Evolutionary conservation across 2,329 filamentous ascomycete species (phyloP), one percentile per base, ranked within the genome.

Genomic region (Fusarium nodosum): DNA sequence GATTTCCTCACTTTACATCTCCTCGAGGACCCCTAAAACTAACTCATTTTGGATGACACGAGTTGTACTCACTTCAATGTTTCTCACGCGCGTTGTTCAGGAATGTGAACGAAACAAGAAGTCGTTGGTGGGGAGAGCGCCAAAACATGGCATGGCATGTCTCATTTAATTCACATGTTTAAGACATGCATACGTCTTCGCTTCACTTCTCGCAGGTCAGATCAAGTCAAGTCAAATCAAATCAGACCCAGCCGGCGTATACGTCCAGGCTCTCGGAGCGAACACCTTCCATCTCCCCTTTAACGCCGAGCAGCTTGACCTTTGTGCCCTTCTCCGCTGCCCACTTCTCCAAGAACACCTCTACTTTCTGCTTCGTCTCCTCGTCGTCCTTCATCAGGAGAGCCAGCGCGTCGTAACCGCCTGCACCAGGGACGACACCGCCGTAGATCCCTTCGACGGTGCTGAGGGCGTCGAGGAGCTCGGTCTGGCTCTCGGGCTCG

Each of bases 391-490:
- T 86, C 69, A 97, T 88, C 62, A 99, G 79, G 64, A 99, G 79
- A 1, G 91, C 92, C 57, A 97, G 86, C 2, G 96, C 96, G 82
- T 99, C 96, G 76, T 92, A 97, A 0, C 96, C 96, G 12, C 96
- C 96, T 0, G 96, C 96, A 0, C 96, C 96, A 0, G 96, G 96
- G 0, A 97, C 96, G 0, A 98, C 93, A 0, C 94, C 96, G 1
- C 94, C 94, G 69, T 94, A 88, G 5, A 98, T 94, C 8, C 95
- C 96, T 0, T 91, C 86, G 2, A 97, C 82, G 6, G 72, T 75
- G n/a, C 81, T 87, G 60, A 95, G 85, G 12, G 89, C 92, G 79
- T 99, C 92, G 36, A 99, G 82, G 63, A 99, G 83, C 75, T 88
- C 87, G 3, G 93, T 97, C 84, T 99, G 96, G 71, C 91, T 90